A percentile compares a stretch with the other conserved stretches of the same genome.
These are phyloP conservation scores for Microbotryum saponariae DNA, from an alignment of 1,284 basidiomycete species.

Conservation along the genomic window DNA sequence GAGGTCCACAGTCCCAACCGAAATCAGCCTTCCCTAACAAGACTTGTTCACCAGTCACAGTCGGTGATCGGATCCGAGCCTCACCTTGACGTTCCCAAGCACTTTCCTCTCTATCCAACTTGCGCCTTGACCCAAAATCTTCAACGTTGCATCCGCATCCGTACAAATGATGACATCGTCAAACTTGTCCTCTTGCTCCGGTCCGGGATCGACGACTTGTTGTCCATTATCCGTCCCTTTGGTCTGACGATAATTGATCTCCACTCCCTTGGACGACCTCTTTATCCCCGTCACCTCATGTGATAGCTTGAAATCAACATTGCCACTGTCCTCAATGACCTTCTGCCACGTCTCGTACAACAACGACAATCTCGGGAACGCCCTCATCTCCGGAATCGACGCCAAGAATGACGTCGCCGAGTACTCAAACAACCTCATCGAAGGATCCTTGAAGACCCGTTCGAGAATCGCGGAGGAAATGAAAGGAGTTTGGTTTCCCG, in stretches of 20 bases:
- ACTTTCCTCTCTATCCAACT: constrained; percentile 54
- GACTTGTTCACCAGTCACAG: too few relatives aligned
- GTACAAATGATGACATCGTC: constrained; percentile 58
- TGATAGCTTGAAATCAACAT: constrained; percentile 45
- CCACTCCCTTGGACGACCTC: constrained; percentile 32
- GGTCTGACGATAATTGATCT: constrained; percentile 1
- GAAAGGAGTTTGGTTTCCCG: constrained; percentile 56
- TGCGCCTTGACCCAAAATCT: constrained; percentile 52
- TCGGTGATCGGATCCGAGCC: neutral
- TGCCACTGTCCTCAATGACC: constrained; percentile 45
- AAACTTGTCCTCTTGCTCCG: constrained; percentile 47
- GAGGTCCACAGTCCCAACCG: constrained; percentile 39
- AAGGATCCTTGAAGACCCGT: constrained; percentile 54
- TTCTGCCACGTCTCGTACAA: constrained; percentile 50
- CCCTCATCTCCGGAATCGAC: constrained; percentile 44
- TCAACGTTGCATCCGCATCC: constrained; percentile 54
- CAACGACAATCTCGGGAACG: constrained; percentile 47
- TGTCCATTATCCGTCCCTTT: constrained; percentile 2
- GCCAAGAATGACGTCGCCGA: constrained; percentile 42
- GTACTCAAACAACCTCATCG: constrained; percentile 48
- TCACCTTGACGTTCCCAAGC: constrained; percentile 51
- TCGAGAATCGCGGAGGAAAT: constrained; percentile 54
- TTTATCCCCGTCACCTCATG: constrained; percentile 47
- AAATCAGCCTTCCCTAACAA: neutral
- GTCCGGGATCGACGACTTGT: constrained; percentile 4